phyloP scores from a whole-genome alignment of 2,329 filamentous ascomycete species.

The Allantophomopsis cytisporea region DNA sequence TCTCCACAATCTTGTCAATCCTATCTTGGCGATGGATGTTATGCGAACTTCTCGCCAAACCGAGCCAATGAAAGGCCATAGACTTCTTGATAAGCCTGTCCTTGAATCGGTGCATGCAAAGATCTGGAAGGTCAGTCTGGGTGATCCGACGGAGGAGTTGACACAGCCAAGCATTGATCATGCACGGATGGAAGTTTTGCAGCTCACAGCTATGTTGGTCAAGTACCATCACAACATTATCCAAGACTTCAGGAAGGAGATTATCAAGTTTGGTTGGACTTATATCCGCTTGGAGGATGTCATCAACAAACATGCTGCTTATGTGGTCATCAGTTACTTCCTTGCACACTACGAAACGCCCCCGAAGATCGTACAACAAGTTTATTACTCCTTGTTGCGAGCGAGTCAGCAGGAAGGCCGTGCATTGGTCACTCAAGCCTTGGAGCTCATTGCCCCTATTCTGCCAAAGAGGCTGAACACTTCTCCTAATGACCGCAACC shows the following conservation, averaged over 20 bases:
- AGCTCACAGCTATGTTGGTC: slow-evolving; percentile 86
- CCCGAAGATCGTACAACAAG: slow-evolving; percentile 87
- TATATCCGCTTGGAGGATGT: slow-evolving; percentile 97
- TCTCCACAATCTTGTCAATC: slow-evolving; percentile 85
- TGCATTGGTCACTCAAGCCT: slow-evolving; percentile 79
- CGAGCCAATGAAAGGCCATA: slow-evolving; percentile 42
- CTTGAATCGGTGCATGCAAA: slow-evolving; percentile 85
- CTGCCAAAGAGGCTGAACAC: slow-evolving; percentile 70
- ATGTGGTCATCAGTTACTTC: slow-evolving; percentile 94
- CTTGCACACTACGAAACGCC: slow-evolving; percentile 96
- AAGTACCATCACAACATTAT: slow-evolving; percentile 87
- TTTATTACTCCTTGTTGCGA: slow-evolving; percentile 82
- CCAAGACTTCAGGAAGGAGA: slow-evolving; percentile 87
- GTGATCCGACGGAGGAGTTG: slow-evolving; percentile 71
- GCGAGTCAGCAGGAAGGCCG: slow-evolving; percentile 93
- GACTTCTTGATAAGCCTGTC: slow-evolving; percentile 73
- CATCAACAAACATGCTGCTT: slow-evolving; percentile 97
- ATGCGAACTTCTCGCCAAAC: slow-evolving; percentile 63
- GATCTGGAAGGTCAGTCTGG: slow-evolving; percentile 83
- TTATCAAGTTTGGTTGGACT: slow-evolving; percentile 98
- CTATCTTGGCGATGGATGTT: slow-evolving; percentile 91
- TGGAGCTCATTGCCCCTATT: slow-evolving; percentile 91
- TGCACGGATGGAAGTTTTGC: slow-evolving; percentile 87
- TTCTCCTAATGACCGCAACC: slow-evolving; percentile 55
- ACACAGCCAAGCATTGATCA: slow-evolving; percentile 83